Conservation (phyloP, 345 rosid species). For the Xanthoceras sorbifolium region DNA sequence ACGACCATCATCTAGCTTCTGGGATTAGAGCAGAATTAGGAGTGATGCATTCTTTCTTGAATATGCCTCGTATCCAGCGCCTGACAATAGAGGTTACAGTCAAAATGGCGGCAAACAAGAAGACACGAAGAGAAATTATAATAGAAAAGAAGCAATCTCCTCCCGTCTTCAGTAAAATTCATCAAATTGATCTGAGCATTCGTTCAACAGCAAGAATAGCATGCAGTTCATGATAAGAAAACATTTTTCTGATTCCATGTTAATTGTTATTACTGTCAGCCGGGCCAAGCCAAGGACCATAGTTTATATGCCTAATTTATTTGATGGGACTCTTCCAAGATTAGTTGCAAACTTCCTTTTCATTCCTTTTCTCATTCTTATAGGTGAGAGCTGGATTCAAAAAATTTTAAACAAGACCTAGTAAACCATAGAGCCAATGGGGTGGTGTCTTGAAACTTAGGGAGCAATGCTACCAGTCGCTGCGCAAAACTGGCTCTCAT, state of each 20-base stretch:
- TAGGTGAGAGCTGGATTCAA: too few species aligned
- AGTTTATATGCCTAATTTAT: too few species aligned
- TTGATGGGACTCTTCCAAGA: too few species aligned
- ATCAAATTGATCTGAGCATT: too few species aligned
- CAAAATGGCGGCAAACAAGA: constrained; percentile 6
- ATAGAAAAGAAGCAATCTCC: not conserved
- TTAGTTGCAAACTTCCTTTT: too few species aligned
- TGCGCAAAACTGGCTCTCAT: not conserved
- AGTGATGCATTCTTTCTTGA: constrained; percentile 12
- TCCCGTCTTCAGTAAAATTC: too few species aligned
- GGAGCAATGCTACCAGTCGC: not conserved
- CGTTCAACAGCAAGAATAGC: too few species aligned
- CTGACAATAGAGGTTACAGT: constrained; percentile 22
- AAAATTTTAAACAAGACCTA: not conserved
- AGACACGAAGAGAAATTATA: not conserved
- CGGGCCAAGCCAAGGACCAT: too few species aligned
- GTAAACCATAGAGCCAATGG: not conserved
- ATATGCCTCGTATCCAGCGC: constrained; percentile 39
- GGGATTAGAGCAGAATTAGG: not conserved
- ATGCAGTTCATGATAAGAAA: too few species aligned
- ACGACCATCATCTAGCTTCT: constrained; percentile 6
- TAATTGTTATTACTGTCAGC: too few species aligned
- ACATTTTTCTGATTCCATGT: too few species aligned
- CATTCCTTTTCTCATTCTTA: too few species aligned
- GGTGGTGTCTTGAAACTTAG: not conserved